A percentile compares a stretch with the other conserved stretches of the same genome.
These are phyloP conservation scores for Cyphellophora europaea DNA, from an alignment of 2,329 filamentous ascomycete species.

Conservation along the genomic window DNA sequence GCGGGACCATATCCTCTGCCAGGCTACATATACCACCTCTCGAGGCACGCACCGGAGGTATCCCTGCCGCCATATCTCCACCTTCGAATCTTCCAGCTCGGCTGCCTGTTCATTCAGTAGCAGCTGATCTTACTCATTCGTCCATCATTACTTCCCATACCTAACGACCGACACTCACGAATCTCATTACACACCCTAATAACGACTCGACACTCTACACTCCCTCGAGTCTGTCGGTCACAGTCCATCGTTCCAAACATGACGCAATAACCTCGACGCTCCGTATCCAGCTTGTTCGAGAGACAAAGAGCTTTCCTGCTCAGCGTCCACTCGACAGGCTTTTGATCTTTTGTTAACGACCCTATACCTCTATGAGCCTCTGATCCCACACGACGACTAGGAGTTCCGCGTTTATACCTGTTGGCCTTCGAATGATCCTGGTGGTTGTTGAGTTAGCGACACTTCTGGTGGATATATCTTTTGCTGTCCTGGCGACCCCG, in stretches of 20 bases:
- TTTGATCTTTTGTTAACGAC: slow-evolving; percentile 18
- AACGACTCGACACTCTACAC: too few species aligned
- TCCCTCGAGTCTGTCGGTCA: slow-evolving; percentile 13
- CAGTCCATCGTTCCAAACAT: slow-evolving; percentile 12
- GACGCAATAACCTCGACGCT: slow-evolving; percentile 17
- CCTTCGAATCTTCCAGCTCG: too few species aligned
- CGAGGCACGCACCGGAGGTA: too few species aligned
- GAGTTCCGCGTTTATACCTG: slow-evolving; percentile 14
- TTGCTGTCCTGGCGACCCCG: slow-evolving; percentile 13
- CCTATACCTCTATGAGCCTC: slow-evolving; percentile 19
- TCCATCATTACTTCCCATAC: slow-evolving; percentile 1
- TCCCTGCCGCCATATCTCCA: too few species aligned
- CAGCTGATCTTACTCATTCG: not conserved
- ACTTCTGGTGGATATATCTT: slow-evolving; percentile 14
- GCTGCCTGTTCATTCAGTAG: not conserved
- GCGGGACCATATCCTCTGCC: too few species aligned
- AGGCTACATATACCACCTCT: too few species aligned
- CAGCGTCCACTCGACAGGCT: slow-evolving; percentile 16
- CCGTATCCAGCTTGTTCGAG: slow-evolving; percentile 18
- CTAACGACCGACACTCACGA: slow-evolving; percentile 1
- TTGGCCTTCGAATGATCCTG: slow-evolving; percentile 13
- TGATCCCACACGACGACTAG: slow-evolving; percentile 19
- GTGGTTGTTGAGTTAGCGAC: slow-evolving; percentile 13
- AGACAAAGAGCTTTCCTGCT: slow-evolving; percentile 18
- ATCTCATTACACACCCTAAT: not conserved